A percentile compares a stretch with the other conserved stretches of the same genome.
Evolutionary conservation across 2,329 filamentous ascomycete species (phyloP).

Genomic region (Gyromitra esculenta): DNA sequence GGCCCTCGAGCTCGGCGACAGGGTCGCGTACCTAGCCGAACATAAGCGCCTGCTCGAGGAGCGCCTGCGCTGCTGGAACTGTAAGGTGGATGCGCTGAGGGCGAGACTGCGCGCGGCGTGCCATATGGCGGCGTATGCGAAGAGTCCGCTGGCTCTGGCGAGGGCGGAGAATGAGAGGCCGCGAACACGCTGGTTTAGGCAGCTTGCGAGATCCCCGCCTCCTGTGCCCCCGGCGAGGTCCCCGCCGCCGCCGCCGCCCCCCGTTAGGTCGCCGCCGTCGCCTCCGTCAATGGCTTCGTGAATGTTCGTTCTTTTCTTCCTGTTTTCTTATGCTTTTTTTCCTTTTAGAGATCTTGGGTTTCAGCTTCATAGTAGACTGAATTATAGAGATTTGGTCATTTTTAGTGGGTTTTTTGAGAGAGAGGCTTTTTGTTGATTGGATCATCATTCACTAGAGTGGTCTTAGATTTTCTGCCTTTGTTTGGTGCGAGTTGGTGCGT

Average conservation of each 20-base stretch:
- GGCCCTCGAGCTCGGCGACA: slow-evolving; percentile 8
- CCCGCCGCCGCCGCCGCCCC: background rate
- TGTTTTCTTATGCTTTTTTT: too few species aligned
- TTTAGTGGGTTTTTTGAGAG: background rate
- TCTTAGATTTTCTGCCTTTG: background rate
- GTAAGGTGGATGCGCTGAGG: background rate
- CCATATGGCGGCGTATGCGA: slow-evolving; percentile 2
- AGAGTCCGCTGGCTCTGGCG: too few species aligned
- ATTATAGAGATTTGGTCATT: background rate
- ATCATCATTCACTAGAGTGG: background rate
- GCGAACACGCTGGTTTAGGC: too few species aligned
- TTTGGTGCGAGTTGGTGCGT: background rate
- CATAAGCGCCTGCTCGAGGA: slow-evolving; percentile 9
- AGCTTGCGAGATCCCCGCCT: too few species aligned
- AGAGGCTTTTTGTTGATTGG: background rate
- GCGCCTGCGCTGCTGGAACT: background rate
- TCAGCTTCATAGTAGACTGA: background rate
- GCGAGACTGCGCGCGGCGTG: slow-evolving; percentile 2
- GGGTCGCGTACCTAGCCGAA: slow-evolving; percentile 8
- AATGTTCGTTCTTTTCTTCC: too few species aligned
- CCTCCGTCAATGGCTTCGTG: background rate
- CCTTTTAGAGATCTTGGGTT: too few species aligned
- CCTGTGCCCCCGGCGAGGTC: background rate
- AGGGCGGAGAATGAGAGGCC: too few species aligned
- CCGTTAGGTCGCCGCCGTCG: background rate